These are phyloP conservation scores for Colletotrichum salicis DNA, from an alignment of 2,329 filamentous ascomycete species.

Conservation along the genomic window DNA sequence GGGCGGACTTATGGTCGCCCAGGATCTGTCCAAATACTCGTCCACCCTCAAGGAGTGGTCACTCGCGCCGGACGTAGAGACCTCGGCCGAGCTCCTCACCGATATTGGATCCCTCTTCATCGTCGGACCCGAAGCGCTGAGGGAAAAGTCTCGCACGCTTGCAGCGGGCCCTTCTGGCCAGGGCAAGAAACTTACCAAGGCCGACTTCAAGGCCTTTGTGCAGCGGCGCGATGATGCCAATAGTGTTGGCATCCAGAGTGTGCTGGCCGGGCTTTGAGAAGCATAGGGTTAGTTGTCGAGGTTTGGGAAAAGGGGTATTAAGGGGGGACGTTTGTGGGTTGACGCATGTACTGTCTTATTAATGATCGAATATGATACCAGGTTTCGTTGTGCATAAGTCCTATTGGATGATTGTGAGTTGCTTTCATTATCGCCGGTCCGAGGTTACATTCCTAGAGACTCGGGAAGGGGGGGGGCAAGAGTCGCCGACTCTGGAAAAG, in stretches of 20 bases:
- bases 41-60: conserved; percentile 87
- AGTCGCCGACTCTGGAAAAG: background rate
- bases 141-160: conserved; percentile 74
- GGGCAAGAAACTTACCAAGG: conserved; percentile 69
- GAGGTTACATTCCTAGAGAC: background rate
- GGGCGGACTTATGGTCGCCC: conserved; percentile 92
- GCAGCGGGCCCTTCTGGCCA: conserved; percentile 52
- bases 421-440: background rate
- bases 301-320: background rate
- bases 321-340: background rate
- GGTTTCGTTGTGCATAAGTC: background rate
- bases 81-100: conserved; percentile 83
- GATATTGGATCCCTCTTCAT: conserved; percentile 98
- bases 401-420: background rate
- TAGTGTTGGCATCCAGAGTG: conserved; percentile 83
- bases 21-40: conserved; percentile 94
- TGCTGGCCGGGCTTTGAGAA: conserved; percentile 72
- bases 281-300: background rate
- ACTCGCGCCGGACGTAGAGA: conserved; percentile 73
- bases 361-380: conserved; percentile 33
- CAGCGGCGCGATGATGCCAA: conserved; percentile 85
- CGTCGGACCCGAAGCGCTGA: conserved; percentile 82
- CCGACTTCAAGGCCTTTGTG: conserved; percentile 85
- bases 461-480: background rate
- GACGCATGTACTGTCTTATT: background rate